phyloP scores from a whole-genome alignment of 352 stramenopile species.

The Globisporangium spiculum region DNA sequence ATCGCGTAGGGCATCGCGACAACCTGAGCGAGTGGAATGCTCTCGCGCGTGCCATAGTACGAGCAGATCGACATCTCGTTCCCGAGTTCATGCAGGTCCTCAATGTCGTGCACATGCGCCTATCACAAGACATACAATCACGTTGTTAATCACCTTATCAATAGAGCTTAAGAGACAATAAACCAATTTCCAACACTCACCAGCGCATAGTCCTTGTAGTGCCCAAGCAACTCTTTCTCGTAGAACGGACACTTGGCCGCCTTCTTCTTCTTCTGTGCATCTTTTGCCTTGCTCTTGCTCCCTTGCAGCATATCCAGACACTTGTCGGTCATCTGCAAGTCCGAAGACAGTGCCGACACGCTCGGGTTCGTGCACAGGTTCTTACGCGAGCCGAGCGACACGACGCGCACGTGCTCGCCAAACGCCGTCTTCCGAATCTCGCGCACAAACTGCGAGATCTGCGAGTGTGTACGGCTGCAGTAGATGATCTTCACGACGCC shows the following conservation, averaged over 20 bases:
- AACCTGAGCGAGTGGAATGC: slow-evolving; percentile 87
- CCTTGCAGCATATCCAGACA: slow-evolving; percentile 86
- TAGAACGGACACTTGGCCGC: slow-evolving; percentile 79
- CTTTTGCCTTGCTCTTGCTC: slow-evolving; percentile 40
- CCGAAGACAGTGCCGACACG: slow-evolving; percentile 61
- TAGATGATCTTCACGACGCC: slow-evolving; percentile 86
- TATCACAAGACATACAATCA: slow-evolving; percentile 19
- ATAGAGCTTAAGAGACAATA: not conserved
- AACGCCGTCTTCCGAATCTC: slow-evolving; percentile 87
- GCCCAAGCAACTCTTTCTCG: slow-evolving; percentile 62
- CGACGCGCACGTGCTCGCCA: slow-evolving; percentile 58
- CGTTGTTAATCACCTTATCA: not conserved
- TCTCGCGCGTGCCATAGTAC: slow-evolving; percentile 95
- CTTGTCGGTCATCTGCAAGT: slow-evolving; percentile 81
- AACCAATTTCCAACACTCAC: slow-evolving; percentile 33
- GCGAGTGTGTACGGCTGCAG: slow-evolving; percentile 88
- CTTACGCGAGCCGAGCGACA: slow-evolving; percentile 83
- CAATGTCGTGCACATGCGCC: slow-evolving; percentile 92
- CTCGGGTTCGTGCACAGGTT: slow-evolving; percentile 79
- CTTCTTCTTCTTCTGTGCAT: slow-evolving; percentile 42
- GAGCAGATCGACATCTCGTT: slow-evolving; percentile 91
- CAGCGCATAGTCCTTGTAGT: slow-evolving; percentile 80
- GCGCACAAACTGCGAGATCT: slow-evolving; percentile 87
- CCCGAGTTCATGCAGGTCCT: slow-evolving; percentile 93
- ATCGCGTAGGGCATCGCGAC: slow-evolving; percentile 92